phyloP scores from a whole-genome alignment of 1,139 yeast species.

The Protomyces macrosporus region DNA sequence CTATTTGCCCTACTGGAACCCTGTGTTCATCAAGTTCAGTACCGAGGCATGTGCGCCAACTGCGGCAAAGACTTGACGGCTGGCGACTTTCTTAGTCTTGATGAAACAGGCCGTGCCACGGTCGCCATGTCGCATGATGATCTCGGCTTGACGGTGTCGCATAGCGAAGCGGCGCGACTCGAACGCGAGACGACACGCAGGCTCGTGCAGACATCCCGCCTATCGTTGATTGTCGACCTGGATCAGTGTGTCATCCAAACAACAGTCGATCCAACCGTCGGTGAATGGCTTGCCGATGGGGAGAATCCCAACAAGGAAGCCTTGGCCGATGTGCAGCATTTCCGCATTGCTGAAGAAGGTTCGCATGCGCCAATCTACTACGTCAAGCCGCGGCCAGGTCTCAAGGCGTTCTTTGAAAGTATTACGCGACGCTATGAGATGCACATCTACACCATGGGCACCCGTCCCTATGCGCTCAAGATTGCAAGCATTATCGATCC shows the following conservation, averaged over 20 bases:
- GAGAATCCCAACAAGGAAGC: slow-evolving; percentile 78
- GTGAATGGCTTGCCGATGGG: slow-evolving; percentile 90
- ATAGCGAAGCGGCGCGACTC: slow-evolving; percentile 77
- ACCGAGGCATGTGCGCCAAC: slow-evolving; percentile 89
- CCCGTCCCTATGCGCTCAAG: slow-evolving; percentile 84
- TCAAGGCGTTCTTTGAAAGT: slow-evolving; percentile 60
- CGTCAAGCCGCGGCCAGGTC: slow-evolving; percentile 87
- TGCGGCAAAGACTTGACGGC: slow-evolving; percentile 62
- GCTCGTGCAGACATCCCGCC: slow-evolving; percentile 57
- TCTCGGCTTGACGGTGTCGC: slow-evolving; percentile 73
- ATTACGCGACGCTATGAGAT: slow-evolving; percentile 69
- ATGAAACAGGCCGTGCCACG: slow-evolving; percentile 70
- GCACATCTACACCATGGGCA: slow-evolving; percentile 99
- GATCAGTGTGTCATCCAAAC: slow-evolving; percentile 98
- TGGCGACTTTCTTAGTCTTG: slow-evolving; percentile 66
- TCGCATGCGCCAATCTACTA: slow-evolving; percentile 61
- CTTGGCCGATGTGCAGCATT: slow-evolving; percentile 72
- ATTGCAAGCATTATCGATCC: slow-evolving; percentile 93
- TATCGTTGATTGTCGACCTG: slow-evolving; percentile 87
- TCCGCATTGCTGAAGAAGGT: slow-evolving; percentile 69
- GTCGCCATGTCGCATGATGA: slow-evolving; percentile 88
- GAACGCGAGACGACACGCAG: slow-evolving; percentile 64
- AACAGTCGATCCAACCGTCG: slow-evolving; percentile 94
- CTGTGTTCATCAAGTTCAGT: slow-evolving; percentile 91
- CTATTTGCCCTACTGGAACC: slow-evolving; percentile 56